A percentile compares a stretch with the other conserved stretches of the same genome.
phyloP scores from a whole-genome alignment of 768 basidiomycete genomes.

The Kwoniella pini region DNA sequence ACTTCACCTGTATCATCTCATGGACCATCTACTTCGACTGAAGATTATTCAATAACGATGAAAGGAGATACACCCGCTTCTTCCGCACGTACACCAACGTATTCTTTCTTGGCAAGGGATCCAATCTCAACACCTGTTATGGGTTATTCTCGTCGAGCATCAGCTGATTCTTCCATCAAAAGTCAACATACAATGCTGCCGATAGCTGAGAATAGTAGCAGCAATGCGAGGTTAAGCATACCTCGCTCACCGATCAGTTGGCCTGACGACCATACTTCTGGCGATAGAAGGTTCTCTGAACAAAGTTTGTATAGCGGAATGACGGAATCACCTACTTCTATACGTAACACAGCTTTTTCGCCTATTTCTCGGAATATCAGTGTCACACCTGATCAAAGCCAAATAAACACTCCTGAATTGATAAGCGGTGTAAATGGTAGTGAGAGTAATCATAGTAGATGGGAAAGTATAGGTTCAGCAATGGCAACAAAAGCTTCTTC shows the following conservation, averaged over 20 bases:
- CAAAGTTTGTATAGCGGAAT: background rate
- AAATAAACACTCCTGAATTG: background rate
- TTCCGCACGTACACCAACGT: constrained; percentile 12
- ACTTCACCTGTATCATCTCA: background rate
- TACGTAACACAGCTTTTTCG: too few species aligned
- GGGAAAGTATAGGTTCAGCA: constrained; percentile 1
- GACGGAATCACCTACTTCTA: background rate
- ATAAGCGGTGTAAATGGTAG: background rate
- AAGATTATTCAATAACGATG: too few species aligned
- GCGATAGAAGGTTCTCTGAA: background rate
- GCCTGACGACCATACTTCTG: background rate
- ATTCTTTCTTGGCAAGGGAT: constrained; percentile 22
- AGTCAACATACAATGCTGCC: background rate
- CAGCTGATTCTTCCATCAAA: background rate
- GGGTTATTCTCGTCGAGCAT: background rate
- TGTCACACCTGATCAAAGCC: background rate
- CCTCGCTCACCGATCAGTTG: background rate
- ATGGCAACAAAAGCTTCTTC: constrained; percentile 13
- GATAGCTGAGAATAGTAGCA: background rate
- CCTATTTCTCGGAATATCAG: background rate
- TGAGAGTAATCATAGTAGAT: background rate
- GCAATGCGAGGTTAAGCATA: background rate
- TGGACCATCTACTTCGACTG: background rate
- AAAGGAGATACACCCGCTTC: background rate
- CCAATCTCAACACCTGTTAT: background rate